phyloP scores from a whole-genome alignment of 2,329 filamentous ascomycete species.

The Sarocladium oryzae region DNA sequence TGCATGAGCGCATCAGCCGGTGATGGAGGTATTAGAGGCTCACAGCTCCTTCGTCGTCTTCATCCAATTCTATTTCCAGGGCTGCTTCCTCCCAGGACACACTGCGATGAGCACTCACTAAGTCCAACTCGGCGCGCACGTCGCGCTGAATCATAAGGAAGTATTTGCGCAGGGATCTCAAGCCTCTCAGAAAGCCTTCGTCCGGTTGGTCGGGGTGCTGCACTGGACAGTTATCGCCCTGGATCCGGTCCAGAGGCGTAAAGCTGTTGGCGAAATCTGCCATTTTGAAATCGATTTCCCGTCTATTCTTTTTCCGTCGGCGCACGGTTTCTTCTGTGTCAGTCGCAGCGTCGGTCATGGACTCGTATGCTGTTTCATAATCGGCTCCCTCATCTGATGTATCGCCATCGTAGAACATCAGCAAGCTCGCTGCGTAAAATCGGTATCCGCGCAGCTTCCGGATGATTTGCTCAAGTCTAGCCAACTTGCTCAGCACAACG shows the following conservation, averaged over 20 bases:
- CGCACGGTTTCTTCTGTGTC: conserved; percentile 49
- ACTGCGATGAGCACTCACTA: conserved; percentile 26
- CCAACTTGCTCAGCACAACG: conserved; percentile 75
- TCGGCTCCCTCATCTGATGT: conserved; percentile 40
- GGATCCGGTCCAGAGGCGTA: conserved; percentile 70
- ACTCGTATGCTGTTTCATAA: conserved; percentile 48
- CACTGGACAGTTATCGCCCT: conserved; percentile 67
- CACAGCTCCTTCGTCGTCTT: conserved; percentile 26
- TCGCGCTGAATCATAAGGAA: conserved; percentile 85
- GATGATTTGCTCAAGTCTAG: conserved; percentile 77
- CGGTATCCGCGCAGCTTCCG: conserved; percentile 74
- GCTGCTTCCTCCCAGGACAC: conserved; percentile 1
- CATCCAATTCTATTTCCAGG: conserved; percentile 18
- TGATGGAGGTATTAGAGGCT: conserved; percentile 20
- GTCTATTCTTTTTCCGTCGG: conserved; percentile 41
- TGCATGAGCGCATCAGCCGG: not conserved
- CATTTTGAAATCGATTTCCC: conserved; percentile 85
- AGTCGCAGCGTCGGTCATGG: conserved; percentile 51
- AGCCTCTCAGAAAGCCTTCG: conserved; percentile 78
- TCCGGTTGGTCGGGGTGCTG: conserved; percentile 75
- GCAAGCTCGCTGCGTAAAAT: conserved; percentile 88
- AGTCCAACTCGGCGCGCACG: conserved; percentile 48
- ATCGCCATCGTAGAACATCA: conserved; percentile 95
- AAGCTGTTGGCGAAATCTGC: conserved; percentile 98
- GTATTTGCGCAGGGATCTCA: conserved; percentile 73